Percentiles rank a stretch among this genome's conserved stretches.
Evolutionary conservation across 140 eudicot genomes (phyloP).

Genomic region (Anethum foeniculum): DNA sequence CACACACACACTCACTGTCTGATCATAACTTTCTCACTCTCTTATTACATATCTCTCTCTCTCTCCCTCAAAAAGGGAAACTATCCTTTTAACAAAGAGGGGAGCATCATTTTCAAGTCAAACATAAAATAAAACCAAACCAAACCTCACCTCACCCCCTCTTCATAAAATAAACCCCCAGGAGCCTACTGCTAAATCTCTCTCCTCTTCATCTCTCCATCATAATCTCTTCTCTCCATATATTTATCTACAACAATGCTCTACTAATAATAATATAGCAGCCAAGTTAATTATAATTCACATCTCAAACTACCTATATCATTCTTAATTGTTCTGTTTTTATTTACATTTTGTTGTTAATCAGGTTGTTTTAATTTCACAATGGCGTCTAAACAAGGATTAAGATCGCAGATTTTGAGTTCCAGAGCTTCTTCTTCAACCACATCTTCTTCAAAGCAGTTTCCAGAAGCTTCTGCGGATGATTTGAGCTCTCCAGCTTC

Average conservation of each 20-base stretch:
- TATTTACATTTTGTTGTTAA: not conserved
- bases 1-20: not conserved
- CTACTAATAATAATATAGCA: not conserved
- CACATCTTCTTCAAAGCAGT: conserved; percentile 55
- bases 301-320: not conserved
- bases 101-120: conserved; percentile 50
- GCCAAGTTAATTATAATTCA: not conserved
- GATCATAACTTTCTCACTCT: not conserved
- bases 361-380: not conserved
- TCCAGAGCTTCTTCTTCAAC: conserved; percentile 54
- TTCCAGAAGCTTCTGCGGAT: conserved; percentile 51
- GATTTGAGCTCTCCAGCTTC: conserved; percentile 52
- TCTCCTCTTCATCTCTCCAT: no score
- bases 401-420: conserved; percentile 33
- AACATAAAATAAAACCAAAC: conserved; percentile 16
- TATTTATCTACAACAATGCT: not conserved
- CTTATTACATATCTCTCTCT: not conserved
- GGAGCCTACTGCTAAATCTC: no score
- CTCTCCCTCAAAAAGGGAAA: not conserved
- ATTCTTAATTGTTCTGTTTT: not conserved
- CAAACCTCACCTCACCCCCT: not conserved
- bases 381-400: conserved; percentile 58
- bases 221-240: no score
- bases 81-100: conserved; percentile 25
- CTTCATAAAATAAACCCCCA: no score